Percentiles rank a stretch among this genome's conserved stretches.
phyloP scores from a whole-genome alignment of 225 moss, liverwort and hornwort genomes.

The Anthoceros angustus region DNA sequence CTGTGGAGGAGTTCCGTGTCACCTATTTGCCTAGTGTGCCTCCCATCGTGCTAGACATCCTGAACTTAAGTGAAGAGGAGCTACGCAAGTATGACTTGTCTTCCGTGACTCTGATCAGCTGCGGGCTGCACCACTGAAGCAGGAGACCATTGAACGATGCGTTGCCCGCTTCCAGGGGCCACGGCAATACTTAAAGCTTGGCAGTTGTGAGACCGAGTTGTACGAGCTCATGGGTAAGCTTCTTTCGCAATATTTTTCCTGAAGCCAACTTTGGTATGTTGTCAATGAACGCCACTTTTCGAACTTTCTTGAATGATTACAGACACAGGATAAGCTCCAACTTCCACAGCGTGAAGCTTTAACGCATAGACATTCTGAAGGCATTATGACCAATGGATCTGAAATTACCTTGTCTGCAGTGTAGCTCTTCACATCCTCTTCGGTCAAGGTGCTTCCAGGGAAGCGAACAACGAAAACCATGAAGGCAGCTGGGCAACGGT shows the following conservation, averaged over 20 bases:
- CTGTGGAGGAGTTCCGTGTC: too few species aligned
- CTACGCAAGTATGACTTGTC: too few species aligned
- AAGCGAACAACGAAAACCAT: constrained; percentile 24
- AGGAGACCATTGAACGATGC: too few species aligned
- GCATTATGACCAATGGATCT: not conserved
- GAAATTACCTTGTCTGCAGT: constrained; percentile 17
- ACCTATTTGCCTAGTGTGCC: too few species aligned
- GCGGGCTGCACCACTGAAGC: too few species aligned
- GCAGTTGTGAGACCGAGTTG: too few species aligned
- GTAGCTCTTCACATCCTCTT: constrained; percentile 16
- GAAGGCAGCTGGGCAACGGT: constrained; percentile 25
- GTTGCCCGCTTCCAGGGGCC: too few species aligned
- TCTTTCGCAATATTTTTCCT: constrained; percentile 28
- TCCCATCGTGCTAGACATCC: too few species aligned
- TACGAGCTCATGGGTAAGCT: too few species aligned
- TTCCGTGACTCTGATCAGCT: too few species aligned
- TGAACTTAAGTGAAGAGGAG: too few species aligned
- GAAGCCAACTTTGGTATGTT: constrained; percentile 26
- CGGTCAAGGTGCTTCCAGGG: constrained; percentile 13
- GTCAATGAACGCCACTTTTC: constrained; percentile 19
- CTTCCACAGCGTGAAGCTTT: not conserved
- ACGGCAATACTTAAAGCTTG: too few species aligned
- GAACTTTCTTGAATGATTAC: constrained; percentile 23
- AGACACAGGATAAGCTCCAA: constrained; percentile 14
- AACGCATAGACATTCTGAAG: not conserved